These are phyloP conservation scores for Alternaria infectoria DNA, from an alignment of 2,329 filamentous ascomycete species.

Conservation along the genomic window DNA sequence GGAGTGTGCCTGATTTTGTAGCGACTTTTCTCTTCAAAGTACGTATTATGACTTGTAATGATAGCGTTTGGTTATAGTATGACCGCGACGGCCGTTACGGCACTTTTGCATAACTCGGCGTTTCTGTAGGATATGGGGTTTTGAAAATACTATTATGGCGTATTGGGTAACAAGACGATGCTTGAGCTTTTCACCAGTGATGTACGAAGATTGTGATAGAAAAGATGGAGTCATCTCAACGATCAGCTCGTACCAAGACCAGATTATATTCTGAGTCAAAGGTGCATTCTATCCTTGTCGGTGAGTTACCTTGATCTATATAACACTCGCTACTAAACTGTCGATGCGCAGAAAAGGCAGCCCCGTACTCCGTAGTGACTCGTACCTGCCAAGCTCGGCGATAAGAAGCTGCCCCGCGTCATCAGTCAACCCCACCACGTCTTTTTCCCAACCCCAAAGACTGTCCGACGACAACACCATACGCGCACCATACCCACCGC, in stretches of 20 bases:
- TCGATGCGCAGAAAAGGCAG: neutral
- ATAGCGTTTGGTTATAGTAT: conserved; percentile 16
- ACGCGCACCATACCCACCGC: neutral
- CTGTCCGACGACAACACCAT: neutral
- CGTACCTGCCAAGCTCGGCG: conserved; percentile 9
- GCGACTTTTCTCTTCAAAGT: neutral
- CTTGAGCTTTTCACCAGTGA: neutral
- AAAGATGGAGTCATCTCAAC: neutral
- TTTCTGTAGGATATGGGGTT: conserved; percentile 19
- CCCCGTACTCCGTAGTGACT: neutral
- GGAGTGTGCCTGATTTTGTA: conserved; percentile 50
- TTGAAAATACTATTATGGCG: conserved; percentile 5
- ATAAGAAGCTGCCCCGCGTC: conserved; percentile 9
- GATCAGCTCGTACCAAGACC: neutral
- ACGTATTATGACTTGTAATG: conserved; percentile 27
- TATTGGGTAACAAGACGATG: neutral
- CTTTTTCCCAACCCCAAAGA: conserved; percentile 9
- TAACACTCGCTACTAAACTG: neutral
- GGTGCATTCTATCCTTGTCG: accelerated
- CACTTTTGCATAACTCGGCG: conserved; percentile 15
- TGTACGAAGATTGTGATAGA: neutral
- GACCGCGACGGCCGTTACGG: conserved; percentile 3
- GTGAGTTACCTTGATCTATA: neutral
- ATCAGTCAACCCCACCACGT: conserved; percentile 2
- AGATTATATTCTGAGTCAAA: neutral